Conservation (phyloP, 2,329 filamentous ascomycete species). For the Fusarium beomiforme region DNA sequence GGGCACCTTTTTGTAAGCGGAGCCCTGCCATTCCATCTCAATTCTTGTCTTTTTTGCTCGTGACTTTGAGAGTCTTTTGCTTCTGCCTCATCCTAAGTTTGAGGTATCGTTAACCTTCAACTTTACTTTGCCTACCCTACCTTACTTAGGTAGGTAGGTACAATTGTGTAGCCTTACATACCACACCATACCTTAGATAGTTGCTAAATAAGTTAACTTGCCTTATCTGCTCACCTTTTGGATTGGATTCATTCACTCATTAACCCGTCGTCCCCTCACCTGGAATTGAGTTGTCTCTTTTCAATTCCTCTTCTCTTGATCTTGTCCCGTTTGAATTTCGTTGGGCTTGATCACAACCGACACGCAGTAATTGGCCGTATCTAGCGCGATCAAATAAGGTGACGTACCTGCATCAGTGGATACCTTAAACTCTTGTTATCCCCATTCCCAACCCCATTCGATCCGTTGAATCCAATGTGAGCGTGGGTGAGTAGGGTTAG, state of each 20-base stretch:
- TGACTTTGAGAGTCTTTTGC: conserved; percentile 1
- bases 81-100: neutral
- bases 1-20: neutral
- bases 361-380: conserved; percentile 30
- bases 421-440: conserved; percentile 25
- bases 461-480: neutral
- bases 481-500: neutral
- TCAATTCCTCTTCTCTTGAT: neutral
- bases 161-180: neutral
- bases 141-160: conserved; percentile 12
- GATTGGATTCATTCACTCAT: conserved; percentile 18
- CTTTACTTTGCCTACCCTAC: conserved; percentile 3
- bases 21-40: conserved; percentile 26
- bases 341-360: conserved; percentile 22
- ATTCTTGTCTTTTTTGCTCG: neutral
- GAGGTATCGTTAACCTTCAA: conserved; percentile 12
- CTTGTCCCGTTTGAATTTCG: conserved; percentile 24
- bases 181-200: conserved; percentile 9
- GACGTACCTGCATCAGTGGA: conserved; percentile 42
- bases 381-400: conserved; percentile 41
- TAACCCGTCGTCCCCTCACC: conserved; percentile 30
- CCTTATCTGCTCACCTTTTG: conserved; percentile 19
- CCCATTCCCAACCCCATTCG: neutral
- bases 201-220: neutral
- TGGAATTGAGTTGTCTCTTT: neutral